Evolutionary conservation across 805 yeast genomes (phyloP).

Genomic region (Millerozyma miso): DNA sequence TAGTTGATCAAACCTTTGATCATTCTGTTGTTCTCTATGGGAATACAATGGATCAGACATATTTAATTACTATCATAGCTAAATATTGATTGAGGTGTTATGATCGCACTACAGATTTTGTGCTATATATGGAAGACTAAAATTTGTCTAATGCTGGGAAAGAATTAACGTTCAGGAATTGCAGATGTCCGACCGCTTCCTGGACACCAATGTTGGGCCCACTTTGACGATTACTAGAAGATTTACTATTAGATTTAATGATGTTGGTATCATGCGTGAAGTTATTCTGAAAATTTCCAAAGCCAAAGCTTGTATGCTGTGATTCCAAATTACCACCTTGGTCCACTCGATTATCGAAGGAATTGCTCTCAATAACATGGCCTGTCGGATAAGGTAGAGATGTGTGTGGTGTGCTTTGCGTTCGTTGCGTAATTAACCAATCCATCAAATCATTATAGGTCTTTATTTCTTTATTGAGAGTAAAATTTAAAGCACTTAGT

Average conservation of each 20-base stretch:
- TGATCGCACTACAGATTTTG: conserved; percentile 1
- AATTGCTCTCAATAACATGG: not conserved
- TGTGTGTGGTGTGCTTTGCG: conserved; percentile 8
- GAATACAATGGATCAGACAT: conserved; percentile 32
- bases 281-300: conserved; percentile 23
- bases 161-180: conserved; percentile 24
- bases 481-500: conserved; percentile 62
- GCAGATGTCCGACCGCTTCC: conserved; percentile 1
- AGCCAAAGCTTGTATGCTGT: conserved; percentile 39
- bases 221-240: not conserved
- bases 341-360: not conserved
- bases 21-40: conserved; percentile 40
- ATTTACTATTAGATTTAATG: not conserved
- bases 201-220: not conserved
- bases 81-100: not conserved
- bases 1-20: conserved; percentile 39
- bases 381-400: conserved; percentile 7
- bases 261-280: not conserved
- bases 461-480: conserved; percentile 63
- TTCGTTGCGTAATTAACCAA: conserved; percentile 24
- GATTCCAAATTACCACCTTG: conserved; percentile 9
- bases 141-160: conserved; percentile 25
- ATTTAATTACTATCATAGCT: not conserved
- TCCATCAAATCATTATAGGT: conserved; percentile 69
- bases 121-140: conserved; percentile 6